Evolutionary conservation across 202 grass and related monocot species (phyloP).

Genomic region (Zoysia matrella): DNA sequence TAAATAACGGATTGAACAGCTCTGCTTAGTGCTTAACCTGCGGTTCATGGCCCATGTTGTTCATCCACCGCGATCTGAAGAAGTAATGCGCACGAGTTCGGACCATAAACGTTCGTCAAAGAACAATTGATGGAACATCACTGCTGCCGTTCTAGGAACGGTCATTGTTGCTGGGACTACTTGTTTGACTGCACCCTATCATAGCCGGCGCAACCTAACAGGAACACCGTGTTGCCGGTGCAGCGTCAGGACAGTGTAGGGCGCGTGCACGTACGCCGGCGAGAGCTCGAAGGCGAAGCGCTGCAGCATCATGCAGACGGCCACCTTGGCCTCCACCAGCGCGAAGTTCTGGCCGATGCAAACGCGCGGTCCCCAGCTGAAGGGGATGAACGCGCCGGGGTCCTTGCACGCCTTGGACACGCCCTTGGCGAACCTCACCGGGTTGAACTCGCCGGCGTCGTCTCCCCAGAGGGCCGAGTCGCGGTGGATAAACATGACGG

Average conservation of each 20-base stretch:
- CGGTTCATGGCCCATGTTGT: too few relatives aligned
- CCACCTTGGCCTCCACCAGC: conserved; percentile 55
- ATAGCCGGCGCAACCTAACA: conserved; percentile 48
- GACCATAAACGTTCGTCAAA: too few relatives aligned
- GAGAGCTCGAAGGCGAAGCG: conserved; percentile 57
- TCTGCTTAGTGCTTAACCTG: too few relatives aligned
- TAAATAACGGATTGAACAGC: too few relatives aligned
- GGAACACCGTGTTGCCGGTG: conserved; percentile 67
- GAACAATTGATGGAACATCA: too few relatives aligned
- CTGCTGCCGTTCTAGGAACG: too few relatives aligned
- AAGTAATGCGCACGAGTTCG: too few relatives aligned
- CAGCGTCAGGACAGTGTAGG: conserved; percentile 48
- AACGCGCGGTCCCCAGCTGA: conserved; percentile 56
- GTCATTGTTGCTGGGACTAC: too few relatives aligned
- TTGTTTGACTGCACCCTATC: background rate
- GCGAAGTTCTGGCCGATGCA: conserved; percentile 84
- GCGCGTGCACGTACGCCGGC: conserved; percentile 65
- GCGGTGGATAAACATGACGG: conserved; percentile 54
- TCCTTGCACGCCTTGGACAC: conserved; percentile 56
- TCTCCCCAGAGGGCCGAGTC: conserved; percentile 53
- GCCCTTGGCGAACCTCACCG: conserved; percentile 59
- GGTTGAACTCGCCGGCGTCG: conserved; percentile 58
- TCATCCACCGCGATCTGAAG: too few relatives aligned
- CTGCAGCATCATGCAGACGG: conserved; percentile 52
- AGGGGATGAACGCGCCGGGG: conserved; percentile 58